Conservation (phyloP, 306 rosid genomes). For the Malus domestica region ASM211411v1 NC_041804.1:7367001-7367500, state of each 20-base stretch:
- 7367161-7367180: conserved; percentile 59
- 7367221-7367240: conserved; percentile 10
- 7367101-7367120: conserved; percentile 86
- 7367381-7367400: conserved; percentile 53
- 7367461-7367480: conserved; percentile 32
- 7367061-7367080: conserved; percentile 65
- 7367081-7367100: conserved; percentile 46
- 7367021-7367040: conserved; percentile 62
- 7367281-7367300: conserved; percentile 30
- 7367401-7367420: conserved; percentile 52
- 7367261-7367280: conserved; percentile 79
- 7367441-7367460: conserved; percentile 26
- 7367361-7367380: conserved; percentile 52
- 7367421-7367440: conserved; percentile 59
- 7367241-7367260: conserved; percentile 71
- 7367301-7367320: conserved; percentile 66
- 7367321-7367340: conserved; percentile 30
- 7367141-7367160: conserved; percentile 65
- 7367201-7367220: conserved; percentile 44
- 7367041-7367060: conserved; percentile 86
- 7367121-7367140: conserved; percentile 70
- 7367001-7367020: conserved; percentile 63
- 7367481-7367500: conserved; percentile 33
- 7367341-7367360: conserved; percentile 29
- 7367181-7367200: conserved; percentile 63